phyloP scores from a whole-genome alignment of 768 basidiomycete species.

The Termitomyces sp. region DNA sequence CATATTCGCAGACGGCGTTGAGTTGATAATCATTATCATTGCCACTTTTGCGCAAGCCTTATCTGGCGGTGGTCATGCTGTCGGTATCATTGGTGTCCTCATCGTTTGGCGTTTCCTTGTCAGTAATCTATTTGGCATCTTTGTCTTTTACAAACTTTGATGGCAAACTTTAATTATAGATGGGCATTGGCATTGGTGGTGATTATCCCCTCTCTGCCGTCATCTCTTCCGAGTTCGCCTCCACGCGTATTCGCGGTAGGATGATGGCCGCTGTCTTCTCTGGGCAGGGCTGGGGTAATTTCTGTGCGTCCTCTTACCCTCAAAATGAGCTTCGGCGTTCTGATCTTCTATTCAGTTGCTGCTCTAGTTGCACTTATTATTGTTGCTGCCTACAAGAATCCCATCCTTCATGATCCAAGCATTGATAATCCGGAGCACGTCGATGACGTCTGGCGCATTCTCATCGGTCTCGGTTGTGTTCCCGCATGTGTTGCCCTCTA shows the following conservation, averaged over 20 bases:
- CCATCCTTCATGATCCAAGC: conserved; percentile 37
- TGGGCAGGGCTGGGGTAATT: conserved; percentile 83
- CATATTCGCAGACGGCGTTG: conserved; percentile 48
- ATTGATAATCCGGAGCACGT: conserved; percentile 39
- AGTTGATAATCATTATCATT: conserved; percentile 77
- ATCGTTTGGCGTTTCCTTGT: conserved; percentile 80
- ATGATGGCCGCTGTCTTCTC: conserved; percentile 91
- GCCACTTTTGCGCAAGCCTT: conserved; percentile 77
- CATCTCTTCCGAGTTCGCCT: conserved; percentile 86
- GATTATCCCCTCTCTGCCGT: conserved; percentile 85
- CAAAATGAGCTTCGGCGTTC: not conserved
- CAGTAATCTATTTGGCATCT: conserved; percentile 22
- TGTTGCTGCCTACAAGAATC: conserved; percentile 60
- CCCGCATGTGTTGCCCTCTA: conserved; percentile 82
- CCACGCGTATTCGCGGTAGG: conserved; percentile 69
- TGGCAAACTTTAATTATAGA: conserved; percentile 23
- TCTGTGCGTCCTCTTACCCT: conserved; percentile 37
- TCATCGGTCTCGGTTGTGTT: conserved; percentile 84
- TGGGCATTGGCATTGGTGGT: conserved; percentile 88
- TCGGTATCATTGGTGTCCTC: conserved; percentile 69
- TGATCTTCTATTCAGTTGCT: conserved; percentile 36
- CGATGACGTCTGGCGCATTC: conserved; percentile 79
- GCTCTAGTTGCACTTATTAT: conserved; percentile 61
- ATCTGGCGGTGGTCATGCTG: conserved; percentile 58
- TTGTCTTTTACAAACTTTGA: not conserved